Evolutionary conservation across 2,329 filamentous ascomycete genomes (phyloP).

Genomic region (Botrytis aclada): DNA sequence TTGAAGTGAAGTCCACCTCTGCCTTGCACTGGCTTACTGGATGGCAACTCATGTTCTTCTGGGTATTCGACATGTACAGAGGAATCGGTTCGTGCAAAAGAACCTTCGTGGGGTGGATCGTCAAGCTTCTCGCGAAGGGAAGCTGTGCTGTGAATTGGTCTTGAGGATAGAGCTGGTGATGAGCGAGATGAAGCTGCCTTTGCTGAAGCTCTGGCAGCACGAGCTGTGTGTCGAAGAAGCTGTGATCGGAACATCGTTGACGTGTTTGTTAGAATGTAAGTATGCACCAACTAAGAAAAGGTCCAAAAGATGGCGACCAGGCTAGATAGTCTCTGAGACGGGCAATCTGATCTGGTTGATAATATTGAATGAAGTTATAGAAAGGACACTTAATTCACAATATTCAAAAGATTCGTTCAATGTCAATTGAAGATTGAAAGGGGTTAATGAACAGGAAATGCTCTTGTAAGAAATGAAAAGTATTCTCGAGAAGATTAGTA

Average conservation of each 20-base stretch:
- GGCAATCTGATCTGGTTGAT: background rate
- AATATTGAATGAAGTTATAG: background rate
- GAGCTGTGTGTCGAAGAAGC: conserved; percentile 32
- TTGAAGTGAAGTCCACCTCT: conserved; percentile 79
- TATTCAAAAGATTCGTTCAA: background rate
- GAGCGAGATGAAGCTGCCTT: conserved; percentile 23
- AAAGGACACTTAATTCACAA: background rate
- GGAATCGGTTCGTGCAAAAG: conserved; percentile 75
- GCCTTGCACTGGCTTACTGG: conserved; percentile 67
- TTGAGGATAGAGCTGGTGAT: conserved; percentile 21
- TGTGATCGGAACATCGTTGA: conserved; percentile 35
- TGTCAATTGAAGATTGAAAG: background rate
- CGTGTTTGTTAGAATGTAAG: background rate
- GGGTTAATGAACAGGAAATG: no score
- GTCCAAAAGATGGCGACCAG: background rate
- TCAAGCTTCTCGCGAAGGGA: conserved; percentile 30
- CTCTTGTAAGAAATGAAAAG: background rate
- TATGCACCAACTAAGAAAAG: background rate
- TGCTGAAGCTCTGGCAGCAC: conserved; percentile 28
- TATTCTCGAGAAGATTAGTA: background rate
- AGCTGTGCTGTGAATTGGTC: conserved; percentile 29
- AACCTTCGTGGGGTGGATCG: conserved; percentile 32
- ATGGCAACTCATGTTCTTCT: conserved; percentile 68
- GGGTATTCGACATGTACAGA: conserved; percentile 77
- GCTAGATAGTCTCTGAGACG: background rate